Base-by-base conservation (phyloP, 2,329 filamentous ascomycete genomes). In the Ceratocystis ficicola region DNA sequence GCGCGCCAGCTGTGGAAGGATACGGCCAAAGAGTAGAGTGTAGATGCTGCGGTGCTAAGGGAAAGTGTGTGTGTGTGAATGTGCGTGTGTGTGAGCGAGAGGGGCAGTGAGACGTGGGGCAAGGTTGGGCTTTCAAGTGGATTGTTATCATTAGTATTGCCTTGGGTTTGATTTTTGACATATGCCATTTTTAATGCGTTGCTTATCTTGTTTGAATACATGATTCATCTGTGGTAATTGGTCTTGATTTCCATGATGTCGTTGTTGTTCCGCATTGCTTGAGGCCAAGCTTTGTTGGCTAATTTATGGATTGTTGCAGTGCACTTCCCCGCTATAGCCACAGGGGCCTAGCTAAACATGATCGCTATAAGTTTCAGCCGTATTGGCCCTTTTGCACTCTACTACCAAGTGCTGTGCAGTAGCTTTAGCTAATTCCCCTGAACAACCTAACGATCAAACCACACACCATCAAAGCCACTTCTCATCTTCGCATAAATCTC, bases 1-100 rank as follows among this genome's bases (percentile, higher is more conserved):
- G 74, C 77, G 70, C 70, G 72, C 63, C 73, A 75, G 69, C 55
- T 76, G 66, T 78, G 76, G 76, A 71, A 69, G 68, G 69, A 72
- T 44, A 74, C 73, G 5, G 72, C 72, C 36, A 68, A 66, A 59
- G 66, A 30, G 44, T 66, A 64, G 25, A 22, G 30, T 17, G 25
- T 5, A 3, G 20, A 12, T 41, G 36, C 36, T 41, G 10, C 10
- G 4, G 36, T 41, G 36, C 36, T 41, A 10, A 10, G 10, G 36
- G 10, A 41, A 12, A 41, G 30, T 41, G 36, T 15, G 36, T 12
- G 3, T 41, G 36, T 36, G 32, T 10, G 32, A 25, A 44, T 46
- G 25, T 12, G 20, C n/a, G 61, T 28, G 61, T 48, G 4, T 20
- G 32, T 17, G 41, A 17, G n/a, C 15, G 7, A 41, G 59, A 30